Percentiles rank a stretch among this genome's conserved stretches.
These are phyloP conservation scores for Taphrina confusa DNA, from an alignment of 1,139 yeast genomes.

Conservation along the genomic window DNA sequence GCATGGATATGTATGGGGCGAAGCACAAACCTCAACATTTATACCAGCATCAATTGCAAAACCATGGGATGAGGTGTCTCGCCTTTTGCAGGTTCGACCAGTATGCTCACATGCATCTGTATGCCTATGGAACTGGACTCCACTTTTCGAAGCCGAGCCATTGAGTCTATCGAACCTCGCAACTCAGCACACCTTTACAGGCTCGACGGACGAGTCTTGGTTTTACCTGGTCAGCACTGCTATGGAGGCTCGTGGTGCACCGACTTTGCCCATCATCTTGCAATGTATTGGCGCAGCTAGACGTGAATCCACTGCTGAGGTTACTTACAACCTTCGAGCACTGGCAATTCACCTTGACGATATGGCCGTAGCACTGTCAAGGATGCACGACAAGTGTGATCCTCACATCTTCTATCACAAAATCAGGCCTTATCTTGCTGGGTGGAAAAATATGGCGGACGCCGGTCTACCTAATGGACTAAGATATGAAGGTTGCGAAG, in stretches of 20 bases:
- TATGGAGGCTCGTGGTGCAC: slow-evolving; percentile 80
- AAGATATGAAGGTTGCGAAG: slow-evolving; percentile 47
- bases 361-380: slow-evolving; percentile 71
- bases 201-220: slow-evolving; percentile 91
- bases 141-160: slow-evolving; percentile 55
- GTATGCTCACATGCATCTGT: slow-evolving; percentile 84
- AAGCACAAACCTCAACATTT: slow-evolving; percentile 58
- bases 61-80: slow-evolving; percentile 58
- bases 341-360: slow-evolving; percentile 76
- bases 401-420: slow-evolving; percentile 87
- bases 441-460: slow-evolving; percentile 90
- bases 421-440: slow-evolving; percentile 86
- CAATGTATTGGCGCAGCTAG: slow-evolving; percentile 63
- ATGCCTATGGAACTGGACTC: slow-evolving; percentile 71
- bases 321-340: slow-evolving; percentile 56
- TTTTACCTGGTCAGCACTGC: slow-evolving; percentile 84
- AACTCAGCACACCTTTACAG: slow-evolving; percentile 82
- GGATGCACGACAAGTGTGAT: slow-evolving; percentile 92
- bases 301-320: slow-evolving; percentile 48
- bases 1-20: slow-evolving; percentile 89
- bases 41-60: slow-evolving; percentile 68
- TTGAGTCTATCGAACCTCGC: slow-evolving; percentile 66
- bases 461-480: slow-evolving; percentile 66
- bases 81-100: slow-evolving; percentile 73
- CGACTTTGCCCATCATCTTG: slow-evolving; percentile 60